A percentile compares a stretch with the other conserved stretches of the same genome.
Evolutionary conservation across 1,284 basidiomycete genomes (phyloP).

Genomic region (Ceratobasidium sp.): DNA sequence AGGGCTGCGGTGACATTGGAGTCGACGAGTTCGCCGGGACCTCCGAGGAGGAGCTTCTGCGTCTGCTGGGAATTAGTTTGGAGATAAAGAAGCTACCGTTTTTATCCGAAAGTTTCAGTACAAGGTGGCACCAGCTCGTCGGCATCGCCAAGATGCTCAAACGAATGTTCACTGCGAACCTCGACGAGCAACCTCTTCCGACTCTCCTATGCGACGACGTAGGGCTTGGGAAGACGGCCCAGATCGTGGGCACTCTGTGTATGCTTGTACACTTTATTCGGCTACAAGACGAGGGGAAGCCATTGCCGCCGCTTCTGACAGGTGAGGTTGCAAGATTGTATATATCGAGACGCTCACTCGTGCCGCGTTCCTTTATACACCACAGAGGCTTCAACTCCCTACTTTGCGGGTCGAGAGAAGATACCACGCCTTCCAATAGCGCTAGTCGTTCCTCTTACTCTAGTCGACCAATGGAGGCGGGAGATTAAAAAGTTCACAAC

Average conservation of each 20-base stretch:
- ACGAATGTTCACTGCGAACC: background rate
- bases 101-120: background rate
- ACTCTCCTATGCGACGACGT: slow-evolving; percentile 37
- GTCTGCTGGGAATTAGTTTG: background rate
- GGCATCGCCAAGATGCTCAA: background rate
- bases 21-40: slow-evolving; percentile 13
- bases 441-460: background rate
- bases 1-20: slow-evolving; percentile 1
- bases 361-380: background rate
- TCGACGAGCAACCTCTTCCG: background rate
- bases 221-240: slow-evolving; percentile 28
- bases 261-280: slow-evolving; percentile 3
- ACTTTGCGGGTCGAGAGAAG: slow-evolving; percentile 9
- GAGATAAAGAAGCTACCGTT: background rate
- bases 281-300: background rate
- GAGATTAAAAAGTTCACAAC: slow-evolving; percentile 4
- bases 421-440: background rate
- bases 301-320: background rate
- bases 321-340: too few species aligned
- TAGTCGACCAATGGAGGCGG: slow-evolving; percentile 5
- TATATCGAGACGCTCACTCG: too few species aligned
- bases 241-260: slow-evolving; percentile 17
- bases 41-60: background rate
- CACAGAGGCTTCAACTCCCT: background rate
- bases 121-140: slow-evolving; percentile 35